Percentiles rank a stretch among this genome's conserved stretches.
phyloP scores from a whole-genome alignment of 495 filamentous ascomycete genomes.

The Hypoxylon intermedium region DNA sequence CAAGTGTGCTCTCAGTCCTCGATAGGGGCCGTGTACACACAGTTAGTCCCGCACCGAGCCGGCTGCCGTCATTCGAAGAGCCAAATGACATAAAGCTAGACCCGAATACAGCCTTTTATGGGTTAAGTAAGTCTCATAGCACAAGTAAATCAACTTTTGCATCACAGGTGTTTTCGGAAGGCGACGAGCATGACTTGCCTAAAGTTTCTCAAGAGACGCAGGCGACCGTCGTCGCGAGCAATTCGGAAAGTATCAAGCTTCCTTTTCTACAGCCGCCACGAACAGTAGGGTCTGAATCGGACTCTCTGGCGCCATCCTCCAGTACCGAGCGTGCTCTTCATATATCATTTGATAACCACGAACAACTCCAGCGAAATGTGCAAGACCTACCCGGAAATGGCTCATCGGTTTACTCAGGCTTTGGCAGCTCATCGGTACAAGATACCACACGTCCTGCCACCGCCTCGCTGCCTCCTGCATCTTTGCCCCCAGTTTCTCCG shows the following conservation, averaged over 20 bases:
- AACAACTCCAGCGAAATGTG: constrained; percentile 9
- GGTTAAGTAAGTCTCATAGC: constrained; percentile 10
- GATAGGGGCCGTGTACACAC: constrained; percentile 38
- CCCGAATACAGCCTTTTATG: constrained; percentile 14
- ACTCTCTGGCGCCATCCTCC: constrained; percentile 33
- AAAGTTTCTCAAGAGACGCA: constrained; percentile 36
- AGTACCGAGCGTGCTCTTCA: constrained; percentile 35
- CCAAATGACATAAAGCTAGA: neutral
- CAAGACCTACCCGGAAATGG: neutral
- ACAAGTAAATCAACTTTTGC: constrained; percentile 28
- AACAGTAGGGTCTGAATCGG: constrained; percentile 17
- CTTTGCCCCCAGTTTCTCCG: neutral
- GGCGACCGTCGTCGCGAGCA: constrained; percentile 36
- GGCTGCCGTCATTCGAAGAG: neutral
- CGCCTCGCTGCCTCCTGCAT: constrained; percentile 2
- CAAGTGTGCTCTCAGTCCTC: constrained; percentile 35
- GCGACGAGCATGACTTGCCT: constrained; percentile 8
- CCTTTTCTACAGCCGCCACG: neutral
- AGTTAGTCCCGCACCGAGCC: constrained; percentile 20
- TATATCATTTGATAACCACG: constrained; percentile 15
- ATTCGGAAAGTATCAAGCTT: constrained; percentile 11
- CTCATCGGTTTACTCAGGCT: constrained; percentile 4
- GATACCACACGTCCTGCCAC: constrained; percentile 3
- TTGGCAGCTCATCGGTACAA: neutral
- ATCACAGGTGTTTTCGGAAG: constrained; percentile 42